Conservation (phyloP, 1,284 basidiomycete genomes). For the Hypsizygus ulmarius region DNA sequence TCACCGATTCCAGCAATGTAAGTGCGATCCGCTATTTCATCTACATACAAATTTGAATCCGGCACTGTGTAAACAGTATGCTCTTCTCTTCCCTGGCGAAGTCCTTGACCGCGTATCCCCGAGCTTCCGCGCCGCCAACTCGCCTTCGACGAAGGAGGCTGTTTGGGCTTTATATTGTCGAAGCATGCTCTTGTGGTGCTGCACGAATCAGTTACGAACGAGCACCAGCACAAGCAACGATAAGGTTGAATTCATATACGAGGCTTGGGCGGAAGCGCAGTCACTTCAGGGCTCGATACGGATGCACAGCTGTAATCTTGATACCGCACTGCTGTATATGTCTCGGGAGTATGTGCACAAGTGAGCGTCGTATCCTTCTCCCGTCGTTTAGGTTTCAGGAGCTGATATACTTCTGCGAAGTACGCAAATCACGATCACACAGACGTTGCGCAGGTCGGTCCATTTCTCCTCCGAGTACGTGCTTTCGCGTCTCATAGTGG, state of each 20-base stretch:
- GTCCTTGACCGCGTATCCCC: conserved; percentile 46
- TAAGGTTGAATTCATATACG: conserved; percentile 55
- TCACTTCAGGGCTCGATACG: conserved; percentile 64
- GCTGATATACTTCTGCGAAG: conserved; percentile 35
- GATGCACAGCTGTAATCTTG: conserved; percentile 64
- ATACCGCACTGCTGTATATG: conserved; percentile 63
- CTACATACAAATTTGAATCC: not conserved
- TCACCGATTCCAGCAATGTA: conserved; percentile 65
- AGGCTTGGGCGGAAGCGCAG: conserved; percentile 59
- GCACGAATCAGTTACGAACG: conserved; percentile 51
- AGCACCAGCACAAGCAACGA: conserved; percentile 44
- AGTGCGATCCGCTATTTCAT: conserved; percentile 25
- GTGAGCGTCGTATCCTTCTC: conserved; percentile 39
- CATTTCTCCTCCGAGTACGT: conserved; percentile 24
- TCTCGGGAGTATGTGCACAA: conserved; percentile 72
- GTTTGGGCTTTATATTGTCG: conserved; percentile 79
- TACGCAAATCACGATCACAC: conserved; percentile 64
- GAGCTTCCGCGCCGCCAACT: conserved; percentile 35
- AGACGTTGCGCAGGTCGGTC: conserved; percentile 62
- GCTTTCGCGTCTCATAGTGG: conserved; percentile 15
- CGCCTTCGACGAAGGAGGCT: conserved; percentile 61
- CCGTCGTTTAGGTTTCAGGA: not conserved
- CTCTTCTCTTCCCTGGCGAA: conserved; percentile 51
- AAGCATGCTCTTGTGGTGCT: conserved; percentile 75
- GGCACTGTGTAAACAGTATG: conserved; percentile 29